Evolutionary conservation across 2,329 filamentous ascomycete genomes (phyloP), one percentile per base, ranked within the genome.

Genomic region (Lecanosticta acicola): DNA sequence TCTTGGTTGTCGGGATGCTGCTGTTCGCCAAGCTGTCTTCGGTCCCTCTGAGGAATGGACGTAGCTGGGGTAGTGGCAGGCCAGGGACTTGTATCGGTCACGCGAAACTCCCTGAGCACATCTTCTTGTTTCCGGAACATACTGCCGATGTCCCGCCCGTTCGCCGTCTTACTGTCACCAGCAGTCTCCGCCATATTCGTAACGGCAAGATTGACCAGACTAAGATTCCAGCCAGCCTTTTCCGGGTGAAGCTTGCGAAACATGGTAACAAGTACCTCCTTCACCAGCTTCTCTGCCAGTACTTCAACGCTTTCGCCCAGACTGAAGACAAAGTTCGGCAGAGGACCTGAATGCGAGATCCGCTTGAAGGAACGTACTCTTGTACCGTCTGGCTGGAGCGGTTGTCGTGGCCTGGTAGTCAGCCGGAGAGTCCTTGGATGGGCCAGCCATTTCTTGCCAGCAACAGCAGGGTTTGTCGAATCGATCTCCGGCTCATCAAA

Each of bases 131-230:
- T 75, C 59, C 73, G 80, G 63, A 96, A 94, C 88, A 96, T 94
- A 59, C 73, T 78, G 1, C 77, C 77, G 55, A 96, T 95, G 59
- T 95, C 83, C 53, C 85, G 75, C 1, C 86, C 87, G 10, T 60
- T 64, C 0, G 69, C 69, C 17, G 65, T 68, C 54, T 64, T 72
- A 43, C 67, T 68, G 19, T 66, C 59, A 7, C 71, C 68, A 18
- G 68, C 71, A 3, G 67, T 65, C 50, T 72, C 69, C 4, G 60
- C 76, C 83, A 97, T 91, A 62, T 95, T 94, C 11, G 86, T 85
- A 5, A 87, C 89, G 37, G 87, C 90, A 17, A 97, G 71, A 54
- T 96, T 97, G 48, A 97, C 73, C 41, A 97, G 70, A 53, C 85
- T 86, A 14, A 96, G 67, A 55, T 91, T 86, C 85, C 87, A 94